Conservation (phyloP, 2,329 filamentous ascomycete genomes). For the Aureobasidium namibiae region DNA sequence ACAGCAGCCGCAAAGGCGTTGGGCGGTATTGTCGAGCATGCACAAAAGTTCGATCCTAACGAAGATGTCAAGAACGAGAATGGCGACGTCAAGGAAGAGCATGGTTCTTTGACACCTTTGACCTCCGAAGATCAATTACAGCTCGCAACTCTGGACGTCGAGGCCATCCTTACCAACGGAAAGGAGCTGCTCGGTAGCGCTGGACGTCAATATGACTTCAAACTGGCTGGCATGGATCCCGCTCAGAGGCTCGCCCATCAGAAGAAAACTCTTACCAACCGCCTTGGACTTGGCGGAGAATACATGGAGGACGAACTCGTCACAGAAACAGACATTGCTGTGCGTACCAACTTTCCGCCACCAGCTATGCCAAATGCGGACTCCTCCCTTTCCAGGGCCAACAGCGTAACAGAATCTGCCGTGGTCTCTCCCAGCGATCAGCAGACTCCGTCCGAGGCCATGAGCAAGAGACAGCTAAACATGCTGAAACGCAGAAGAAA, state of each 20-base stretch:
- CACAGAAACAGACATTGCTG: slow-evolving; percentile 52
- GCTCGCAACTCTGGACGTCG: slow-evolving; percentile 68
- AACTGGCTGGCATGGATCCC: slow-evolving; percentile 72
- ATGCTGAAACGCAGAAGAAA: slow-evolving; percentile 92
- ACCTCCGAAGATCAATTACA: slow-evolving; percentile 56
- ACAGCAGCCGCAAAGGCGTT: slow-evolving; percentile 90
- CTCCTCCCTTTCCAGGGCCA: slow-evolving; percentile 29
- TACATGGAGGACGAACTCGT: slow-evolving; percentile 79
- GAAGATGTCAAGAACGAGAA: slow-evolving; percentile 47
- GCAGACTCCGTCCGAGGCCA: slow-evolving; percentile 55
- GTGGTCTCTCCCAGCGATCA: slow-evolving; percentile 30
- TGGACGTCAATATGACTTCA: slow-evolving; percentile 75
- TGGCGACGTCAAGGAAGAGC: slow-evolving; percentile 50
- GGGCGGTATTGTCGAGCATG: slow-evolving; percentile 86
- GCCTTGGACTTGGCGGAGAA: slow-evolving; percentile 77
- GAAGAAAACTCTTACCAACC: slow-evolving; percentile 76
- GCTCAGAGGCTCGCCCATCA: slow-evolving; percentile 73
- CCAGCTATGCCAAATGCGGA: slow-evolving; percentile 32
- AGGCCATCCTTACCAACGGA: slow-evolving; percentile 71
- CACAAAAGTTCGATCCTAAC: slow-evolving; percentile 82
- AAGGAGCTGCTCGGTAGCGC: slow-evolving; percentile 75
- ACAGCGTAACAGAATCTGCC: slow-evolving; percentile 35
- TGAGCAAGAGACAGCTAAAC: slow-evolving; percentile 91
- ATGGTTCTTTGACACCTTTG: slow-evolving; percentile 21
- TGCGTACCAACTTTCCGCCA: slow-evolving; percentile 34